Evolutionary conservation across 2,329 filamentous ascomycete genomes (phyloP).

Genomic region (Penicillium capsulatum): DNA sequence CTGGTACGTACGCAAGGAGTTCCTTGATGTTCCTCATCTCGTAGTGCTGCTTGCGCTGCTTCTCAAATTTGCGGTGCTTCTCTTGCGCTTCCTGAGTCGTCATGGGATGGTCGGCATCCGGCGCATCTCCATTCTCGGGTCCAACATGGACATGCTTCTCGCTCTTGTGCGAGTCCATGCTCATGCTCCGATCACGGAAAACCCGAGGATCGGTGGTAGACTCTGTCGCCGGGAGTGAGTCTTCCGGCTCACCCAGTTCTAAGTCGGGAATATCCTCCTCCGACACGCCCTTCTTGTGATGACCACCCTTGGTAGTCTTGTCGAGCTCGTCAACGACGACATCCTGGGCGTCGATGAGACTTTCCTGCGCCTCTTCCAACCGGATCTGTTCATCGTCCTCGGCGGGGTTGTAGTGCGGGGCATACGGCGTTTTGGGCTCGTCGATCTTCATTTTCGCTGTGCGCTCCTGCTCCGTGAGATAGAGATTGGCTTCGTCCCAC

Average conservation of each 20-base stretch:
- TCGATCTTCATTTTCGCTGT: constrained; percentile 98
- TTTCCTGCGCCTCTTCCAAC: constrained; percentile 29
- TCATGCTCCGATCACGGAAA: constrained; percentile 39
- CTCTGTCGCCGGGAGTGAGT: constrained; percentile 49
- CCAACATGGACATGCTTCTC: constrained; percentile 83
- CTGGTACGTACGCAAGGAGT: constrained; percentile 64
- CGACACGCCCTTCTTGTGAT: constrained; percentile 41
- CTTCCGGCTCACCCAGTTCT: constrained; percentile 88
- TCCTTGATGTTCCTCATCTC: constrained; percentile 96
- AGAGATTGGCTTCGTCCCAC: constrained; percentile 98
- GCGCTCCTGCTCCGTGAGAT: constrained; percentile 93
- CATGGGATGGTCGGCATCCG: constrained; percentile 48
- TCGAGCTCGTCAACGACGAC: constrained; percentile 67
- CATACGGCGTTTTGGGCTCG: constrained; percentile 97
- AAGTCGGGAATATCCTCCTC: constrained; percentile 87
- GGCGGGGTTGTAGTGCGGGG: constrained; percentile 80
- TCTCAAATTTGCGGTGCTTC: constrained; percentile 89
- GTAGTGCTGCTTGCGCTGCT: constrained; percentile 92
- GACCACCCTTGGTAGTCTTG: constrained; percentile 39
- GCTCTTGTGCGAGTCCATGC: constrained; percentile 39
- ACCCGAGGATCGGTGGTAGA: constrained; percentile 43
- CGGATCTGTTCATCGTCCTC: constrained; percentile 73
- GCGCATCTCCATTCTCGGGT: constrained; percentile 32
- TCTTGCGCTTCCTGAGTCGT: constrained; percentile 69
- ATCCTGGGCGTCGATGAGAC: constrained; percentile 63